Evolutionary conservation across 2,329 filamentous ascomycete genomes (phyloP), one percentile per base, ranked within the genome.

Genomic region (Stemphylium lycopersici): DNA sequence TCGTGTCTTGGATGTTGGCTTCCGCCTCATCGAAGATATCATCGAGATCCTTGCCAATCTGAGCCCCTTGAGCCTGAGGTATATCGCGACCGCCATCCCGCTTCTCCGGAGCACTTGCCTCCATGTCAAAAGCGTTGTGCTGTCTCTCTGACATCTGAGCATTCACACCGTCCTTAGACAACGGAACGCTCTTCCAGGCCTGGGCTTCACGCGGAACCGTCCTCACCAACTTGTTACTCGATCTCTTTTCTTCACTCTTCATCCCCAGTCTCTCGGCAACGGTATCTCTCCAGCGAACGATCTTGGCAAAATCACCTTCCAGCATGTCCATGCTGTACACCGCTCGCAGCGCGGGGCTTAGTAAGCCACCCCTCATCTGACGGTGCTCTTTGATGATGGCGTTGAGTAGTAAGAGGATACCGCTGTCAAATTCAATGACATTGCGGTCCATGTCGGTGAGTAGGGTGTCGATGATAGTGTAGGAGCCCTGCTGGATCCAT

Each of bases 381-480:
- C 61, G 38, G 29, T 60, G 61, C 42, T 76, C 66, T 8, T 55
- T 50, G 7, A 75, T 55, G 5, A 80, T 74, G 2, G 52, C 47
- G 12, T 75, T 66, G 0, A 82, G 58, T 4, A 81, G 41, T 2
- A 61, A 55, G 11, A 79, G 67, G 0, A 84, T 85, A 18, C 72
- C 72, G 10, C 64, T 58, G 61, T 89, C 82, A 55, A 83, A 84
- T 42, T 81, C 81, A 4, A 90, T 76, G 0, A 87, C 87, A 1
- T 83, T 81, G 31, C 82, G 77, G 36, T 83, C 81, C 88, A 91
- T 90, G 74, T 90, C 87, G 37, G 82, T 78, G 4, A 90, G 75
- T 1, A 88, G 70, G 3, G 80, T 76, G 44, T 86, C 73, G 20
- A 89, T 82, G 1, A 79, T 79, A 3, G 67, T 59, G 2, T 85